Evolutionary conservation across 768 basidiomycete genomes (phyloP).

Genomic region (Mycena haematopus): DNA sequence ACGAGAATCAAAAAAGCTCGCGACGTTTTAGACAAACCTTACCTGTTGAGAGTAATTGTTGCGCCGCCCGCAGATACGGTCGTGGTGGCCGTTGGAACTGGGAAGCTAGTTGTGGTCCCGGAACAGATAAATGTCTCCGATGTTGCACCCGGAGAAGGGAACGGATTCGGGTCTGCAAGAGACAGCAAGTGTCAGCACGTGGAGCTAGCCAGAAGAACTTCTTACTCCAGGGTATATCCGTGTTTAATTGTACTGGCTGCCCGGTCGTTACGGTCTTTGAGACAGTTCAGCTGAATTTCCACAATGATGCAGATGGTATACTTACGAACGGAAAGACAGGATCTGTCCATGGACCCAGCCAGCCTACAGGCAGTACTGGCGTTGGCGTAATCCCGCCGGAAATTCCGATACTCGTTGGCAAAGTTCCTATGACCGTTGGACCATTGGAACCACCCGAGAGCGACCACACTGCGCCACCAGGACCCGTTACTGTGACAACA

Average conservation of each 20-base stretch:
- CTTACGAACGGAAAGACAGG: conserved; percentile 9
- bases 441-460: background rate
- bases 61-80: conserved; percentile 6
- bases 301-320: background rate
- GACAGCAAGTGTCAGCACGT: background rate
- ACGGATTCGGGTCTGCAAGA: conserved; percentile 19
- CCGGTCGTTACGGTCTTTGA: conserved; percentile 5
- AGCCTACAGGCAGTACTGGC: background rate
- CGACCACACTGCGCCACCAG: conserved; percentile 6
- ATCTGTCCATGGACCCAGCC: conserved; percentile 10
- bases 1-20: too few relatives aligned
- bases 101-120: conserved; percentile 6
- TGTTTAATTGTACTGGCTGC: conserved; percentile 7
- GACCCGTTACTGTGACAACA: conserved; percentile 1
- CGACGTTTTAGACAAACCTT: too few relatives aligned
- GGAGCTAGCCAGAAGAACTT: background rate
- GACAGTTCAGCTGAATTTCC: too few relatives aligned
- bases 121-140: conserved; percentile 18
- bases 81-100: conserved; percentile 8
- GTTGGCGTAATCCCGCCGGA: conserved; percentile 10
- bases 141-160: conserved; percentile 6
- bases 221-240: conserved; percentile 17
- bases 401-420: conserved; percentile 6
- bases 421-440: background rate
- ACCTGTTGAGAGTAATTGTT: conserved; percentile 7